Conservation (phyloP, 768 basidiomycete species). For the Rhodocollybia butyracea region DNA sequence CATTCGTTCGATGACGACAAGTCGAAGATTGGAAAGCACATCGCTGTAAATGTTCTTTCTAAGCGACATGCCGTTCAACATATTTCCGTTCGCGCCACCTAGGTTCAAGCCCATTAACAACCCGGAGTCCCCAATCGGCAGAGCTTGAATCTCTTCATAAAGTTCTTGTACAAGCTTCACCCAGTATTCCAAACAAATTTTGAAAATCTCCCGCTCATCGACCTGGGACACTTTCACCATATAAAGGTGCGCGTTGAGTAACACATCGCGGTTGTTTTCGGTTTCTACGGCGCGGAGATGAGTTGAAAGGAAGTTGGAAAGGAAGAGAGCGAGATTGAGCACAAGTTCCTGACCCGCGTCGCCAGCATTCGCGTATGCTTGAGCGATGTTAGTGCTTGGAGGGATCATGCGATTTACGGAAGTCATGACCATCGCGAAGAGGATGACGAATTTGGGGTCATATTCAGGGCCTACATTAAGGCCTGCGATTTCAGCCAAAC, state of each 20-base stretch:
- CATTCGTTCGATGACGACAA: constrained; percentile 98
- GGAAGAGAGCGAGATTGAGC: constrained; percentile 95
- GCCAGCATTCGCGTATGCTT: constrained; percentile 84
- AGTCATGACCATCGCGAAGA: constrained; percentile 99
- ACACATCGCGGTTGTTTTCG: constrained; percentile 82
- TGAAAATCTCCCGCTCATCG: constrained; percentile 98
- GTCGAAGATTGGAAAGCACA: constrained; percentile 86
- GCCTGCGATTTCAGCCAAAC: constrained; percentile 93
- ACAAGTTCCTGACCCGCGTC: constrained; percentile 97
- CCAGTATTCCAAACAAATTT: constrained; percentile 99
- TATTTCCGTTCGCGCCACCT: constrained; percentile 60
- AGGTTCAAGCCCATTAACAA: constrained; percentile 88
- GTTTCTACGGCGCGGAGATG: constrained; percentile 95
- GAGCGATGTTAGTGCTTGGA: constrained; percentile 90
- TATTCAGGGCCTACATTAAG: constrained; percentile 95
- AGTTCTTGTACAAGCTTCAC: constrained; percentile 91
- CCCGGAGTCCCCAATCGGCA: constrained; percentile 85
- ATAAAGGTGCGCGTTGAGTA: constrained; percentile 95
- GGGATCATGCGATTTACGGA: constrained; percentile 96
- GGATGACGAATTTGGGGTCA: constrained; percentile 94
- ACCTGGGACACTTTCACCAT: constrained; percentile 98
- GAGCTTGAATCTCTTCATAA: constrained; percentile 93
- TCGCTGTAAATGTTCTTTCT: constrained; percentile 96
- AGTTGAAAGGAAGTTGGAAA: constrained; percentile 91
- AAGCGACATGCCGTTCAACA: constrained; percentile 75